A percentile compares a stretch with the other conserved stretches of the same genome.
These are phyloP conservation scores for Claviceps sorghi DNA, from an alignment of 2,329 filamentous ascomycete genomes.

Conservation along the genomic window DNA sequence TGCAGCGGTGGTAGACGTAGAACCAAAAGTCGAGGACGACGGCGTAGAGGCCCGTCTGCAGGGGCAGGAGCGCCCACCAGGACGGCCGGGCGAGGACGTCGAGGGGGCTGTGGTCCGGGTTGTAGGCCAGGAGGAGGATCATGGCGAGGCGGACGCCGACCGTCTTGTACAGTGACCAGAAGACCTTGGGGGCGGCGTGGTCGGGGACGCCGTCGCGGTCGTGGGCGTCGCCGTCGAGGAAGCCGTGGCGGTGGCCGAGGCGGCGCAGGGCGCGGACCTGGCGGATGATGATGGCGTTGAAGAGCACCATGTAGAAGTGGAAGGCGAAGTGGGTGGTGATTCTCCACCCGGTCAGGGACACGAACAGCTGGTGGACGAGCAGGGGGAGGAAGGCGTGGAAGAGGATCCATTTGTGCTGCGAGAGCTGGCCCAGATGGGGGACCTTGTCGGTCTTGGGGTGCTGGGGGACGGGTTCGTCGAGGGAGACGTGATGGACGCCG, in stretches of 20 bases:
- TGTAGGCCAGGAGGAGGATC: slow-evolving; percentile 13
- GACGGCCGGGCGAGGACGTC: slow-evolving; percentile 4
- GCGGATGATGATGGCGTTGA: slow-evolving; percentile 26
- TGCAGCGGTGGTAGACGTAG: slow-evolving; percentile 22
- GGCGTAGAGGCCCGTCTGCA: slow-evolving; percentile 18
- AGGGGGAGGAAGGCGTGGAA: slow-evolving; percentile 12
- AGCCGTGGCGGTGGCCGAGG: slow-evolving; percentile 24
- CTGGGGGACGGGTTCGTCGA: slow-evolving; percentile 20
- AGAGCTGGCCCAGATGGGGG: slow-evolving; percentile 17
- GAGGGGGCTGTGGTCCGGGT: slow-evolving; percentile 13
- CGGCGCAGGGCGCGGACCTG: slow-evolving; percentile 23
- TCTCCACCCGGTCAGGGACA: slow-evolving; percentile 18
- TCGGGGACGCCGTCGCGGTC: slow-evolving; percentile 23
- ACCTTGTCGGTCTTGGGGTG: slow-evolving; percentile 24
- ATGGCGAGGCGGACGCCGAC: slow-evolving; percentile 19
- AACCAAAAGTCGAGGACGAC: slow-evolving; percentile 27
- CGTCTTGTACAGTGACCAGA: slow-evolving; percentile 19
- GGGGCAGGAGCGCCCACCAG: slow-evolving; percentile 20
- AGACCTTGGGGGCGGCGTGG: slow-evolving; percentile 20
- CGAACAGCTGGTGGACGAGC: slow-evolving; percentile 10
- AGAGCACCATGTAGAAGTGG: slow-evolving; percentile 22
- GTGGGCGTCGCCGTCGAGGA: slow-evolving; percentile 25
- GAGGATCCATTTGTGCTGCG: slow-evolving; percentile 24
- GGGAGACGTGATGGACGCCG: slow-evolving; percentile 13
- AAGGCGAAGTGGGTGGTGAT: slow-evolving; percentile 17